Base-by-base conservation (phyloP, 805 yeast species). In the Yarrowia sp. region DNA sequence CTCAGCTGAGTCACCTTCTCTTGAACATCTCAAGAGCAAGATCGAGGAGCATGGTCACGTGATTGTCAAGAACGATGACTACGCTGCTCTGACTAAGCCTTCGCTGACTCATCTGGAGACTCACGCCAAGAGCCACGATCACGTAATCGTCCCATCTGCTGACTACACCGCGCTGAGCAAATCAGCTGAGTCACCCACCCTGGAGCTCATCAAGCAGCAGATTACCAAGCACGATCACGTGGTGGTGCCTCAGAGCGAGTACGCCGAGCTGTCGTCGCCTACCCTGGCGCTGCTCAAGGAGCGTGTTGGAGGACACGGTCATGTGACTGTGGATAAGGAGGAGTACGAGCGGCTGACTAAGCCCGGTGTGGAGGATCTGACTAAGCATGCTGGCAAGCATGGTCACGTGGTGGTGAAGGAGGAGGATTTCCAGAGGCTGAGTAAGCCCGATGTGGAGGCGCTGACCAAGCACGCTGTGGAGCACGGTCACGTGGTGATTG, bases 331-430 rank as follows among this genome's bases (percentile, higher is more conserved):
- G 11, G 36, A 17, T 6, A 28, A 38, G 17, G 35, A 17, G 13
- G 36, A 36, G 33, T 39, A 18, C 8, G n/a, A 51, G 44, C 4
- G 11, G 18, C 10, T 51, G 43, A 18, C 11, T 7, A 33, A 65
- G 35, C 74, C 75, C 3, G 33, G 68, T 5, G 58, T 45, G 57
- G 68, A 69, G 13, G 70, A 69, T 28, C 38, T 69, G 31, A 15
- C 45, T 22, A 45, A 15, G 3, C n/a, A 43, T 22, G 66, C 64
- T 11, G 44, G 43, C 15, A 63, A 55, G 28, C 67, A 32, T 11
- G 50, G 50, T 33, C 50, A 42, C 17, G 47, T 57, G 38, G 5
- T 33, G 4, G 28, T 57, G 18, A 14, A 35, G 3, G 8, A n/a
- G 22, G 36, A 9, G 11, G 48, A 47, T n/a, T 18, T 41, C 38